A percentile compares a stretch with the other conserved stretches of the same genome.
phyloP scores from a whole-genome alignment of 371 early-diverging fungal genomes.

The Mortierella sp. region DNA sequence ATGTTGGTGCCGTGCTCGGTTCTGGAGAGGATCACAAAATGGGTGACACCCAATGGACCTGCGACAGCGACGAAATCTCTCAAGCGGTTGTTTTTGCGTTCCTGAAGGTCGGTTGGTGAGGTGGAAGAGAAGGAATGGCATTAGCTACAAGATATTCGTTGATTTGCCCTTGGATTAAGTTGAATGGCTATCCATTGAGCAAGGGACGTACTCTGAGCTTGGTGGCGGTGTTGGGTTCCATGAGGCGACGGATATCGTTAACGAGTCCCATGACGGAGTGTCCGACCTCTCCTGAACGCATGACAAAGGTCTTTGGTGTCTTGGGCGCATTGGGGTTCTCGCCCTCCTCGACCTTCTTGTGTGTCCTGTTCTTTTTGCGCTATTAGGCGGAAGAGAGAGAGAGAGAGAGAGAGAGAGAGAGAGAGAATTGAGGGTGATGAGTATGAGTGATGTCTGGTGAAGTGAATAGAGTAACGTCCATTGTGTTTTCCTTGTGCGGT shows the following conservation, averaged over 20 bases:
- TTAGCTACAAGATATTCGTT: too few species aligned
- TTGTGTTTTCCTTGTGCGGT: not conserved
- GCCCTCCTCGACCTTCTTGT: constrained; percentile 54
- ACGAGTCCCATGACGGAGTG: constrained; percentile 82
- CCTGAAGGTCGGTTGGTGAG: constrained; percentile 57
- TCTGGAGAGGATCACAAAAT: constrained; percentile 90
- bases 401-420: not conserved
- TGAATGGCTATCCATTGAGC: too few species aligned
- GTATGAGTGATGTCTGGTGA: not conserved
- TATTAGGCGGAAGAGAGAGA: not conserved
- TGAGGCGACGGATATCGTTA: constrained; percentile 85
- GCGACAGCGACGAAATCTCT: constrained; percentile 95
- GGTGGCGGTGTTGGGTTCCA: constrained; percentile 95
- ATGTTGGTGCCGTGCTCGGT: constrained; percentile 89
- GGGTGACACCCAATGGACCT: constrained; percentile 89
- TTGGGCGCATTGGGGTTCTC: constrained; percentile 66
- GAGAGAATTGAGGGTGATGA: not conserved
- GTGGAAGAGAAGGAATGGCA: not conserved
- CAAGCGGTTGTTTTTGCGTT: constrained; percentile 91
- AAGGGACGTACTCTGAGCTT: constrained; percentile 70
- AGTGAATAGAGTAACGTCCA: not conserved
- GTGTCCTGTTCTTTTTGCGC: constrained; percentile 56
- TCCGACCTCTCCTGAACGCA: constrained; percentile 91
- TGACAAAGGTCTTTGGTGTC: constrained; percentile 93
- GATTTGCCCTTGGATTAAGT: too few species aligned